A percentile compares a stretch with the other conserved stretches of the same genome.
Conservation (phyloP, 2,329 filamentous ascomycete genomes). For the Penicillium janthinellum region DNA sequence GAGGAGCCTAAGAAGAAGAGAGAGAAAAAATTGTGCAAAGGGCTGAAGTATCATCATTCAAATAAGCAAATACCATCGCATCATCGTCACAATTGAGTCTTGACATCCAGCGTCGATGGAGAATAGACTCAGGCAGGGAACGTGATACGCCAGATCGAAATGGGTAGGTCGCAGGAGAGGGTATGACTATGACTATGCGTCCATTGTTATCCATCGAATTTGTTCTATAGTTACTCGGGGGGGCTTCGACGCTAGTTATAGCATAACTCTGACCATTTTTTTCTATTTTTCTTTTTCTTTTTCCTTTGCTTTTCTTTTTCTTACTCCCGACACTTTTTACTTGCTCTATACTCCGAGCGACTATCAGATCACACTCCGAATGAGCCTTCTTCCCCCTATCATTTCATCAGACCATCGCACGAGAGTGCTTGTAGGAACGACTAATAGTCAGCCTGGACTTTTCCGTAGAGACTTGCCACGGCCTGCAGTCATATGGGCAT, state of each 20-base stretch:
- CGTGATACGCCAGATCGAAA: neutral
- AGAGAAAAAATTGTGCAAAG: neutral
- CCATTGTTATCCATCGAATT: too few species aligned
- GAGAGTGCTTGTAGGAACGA: neutral
- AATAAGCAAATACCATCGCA: neutral
- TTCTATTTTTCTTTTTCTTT: neutral
- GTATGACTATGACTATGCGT: too few species aligned
- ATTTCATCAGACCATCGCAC: neutral
- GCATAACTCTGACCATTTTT: neutral
- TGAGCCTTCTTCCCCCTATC: neutral
- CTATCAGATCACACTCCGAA: constrained; percentile 1
- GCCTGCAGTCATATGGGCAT: too few species aligned
- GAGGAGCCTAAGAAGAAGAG: neutral
- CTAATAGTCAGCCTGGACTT: neutral
- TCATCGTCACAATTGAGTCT: too few species aligned
- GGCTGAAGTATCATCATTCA: neutral
- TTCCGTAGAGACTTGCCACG: too few species aligned
- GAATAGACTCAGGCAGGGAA: neutral
- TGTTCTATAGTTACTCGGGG: neutral
- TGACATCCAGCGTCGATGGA: too few species aligned
- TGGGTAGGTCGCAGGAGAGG: neutral
- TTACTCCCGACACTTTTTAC: neutral
- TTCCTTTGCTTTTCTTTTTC: neutral
- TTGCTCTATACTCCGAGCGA: neutral
- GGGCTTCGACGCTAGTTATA: neutral